Conservation (phyloP, 2,329 filamentous ascomycete genomes). For the Hirsutella thompsonii region DNA sequence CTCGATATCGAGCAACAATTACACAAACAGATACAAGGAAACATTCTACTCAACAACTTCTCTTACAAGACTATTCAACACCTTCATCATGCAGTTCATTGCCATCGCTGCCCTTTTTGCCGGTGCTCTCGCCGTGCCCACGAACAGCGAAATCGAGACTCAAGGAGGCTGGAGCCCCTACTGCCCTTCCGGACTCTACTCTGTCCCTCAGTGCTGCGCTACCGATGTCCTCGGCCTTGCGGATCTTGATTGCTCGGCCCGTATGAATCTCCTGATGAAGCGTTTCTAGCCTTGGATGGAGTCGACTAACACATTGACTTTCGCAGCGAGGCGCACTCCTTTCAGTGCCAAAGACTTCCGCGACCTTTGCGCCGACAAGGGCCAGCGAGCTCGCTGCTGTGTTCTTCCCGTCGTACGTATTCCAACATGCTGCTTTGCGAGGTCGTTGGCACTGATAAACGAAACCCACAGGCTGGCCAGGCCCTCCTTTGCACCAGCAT, state of each 20-base stretch:
- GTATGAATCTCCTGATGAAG: constrained; percentile 5
- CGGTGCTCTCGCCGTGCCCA: constrained; percentile 7
- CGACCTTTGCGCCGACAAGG: background rate
- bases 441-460: background rate
- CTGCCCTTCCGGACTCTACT: constrained; percentile 3
- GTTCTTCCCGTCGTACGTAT: constrained; percentile 5
- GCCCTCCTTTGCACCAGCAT: background rate
- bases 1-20: background rate
- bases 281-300: background rate
- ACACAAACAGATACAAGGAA: background rate
- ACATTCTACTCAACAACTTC: background rate
- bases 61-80: background rate
- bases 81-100: background rate
- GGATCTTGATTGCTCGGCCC: constrained; percentile 6
- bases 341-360: background rate
- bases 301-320: background rate
- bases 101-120: constrained; percentile 6
- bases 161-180: background rate
- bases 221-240: constrained; percentile 4
- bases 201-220: constrained; percentile 6
- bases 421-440: background rate
- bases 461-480: background rate
- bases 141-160: background rate
- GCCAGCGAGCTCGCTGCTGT: constrained; percentile 5
- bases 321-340: background rate